Evolutionary conservation across 306 rosid genomes (phyloP), one percentile per base, ranked within the genome.

Genomic region (Rosa rugosa): DNA sequence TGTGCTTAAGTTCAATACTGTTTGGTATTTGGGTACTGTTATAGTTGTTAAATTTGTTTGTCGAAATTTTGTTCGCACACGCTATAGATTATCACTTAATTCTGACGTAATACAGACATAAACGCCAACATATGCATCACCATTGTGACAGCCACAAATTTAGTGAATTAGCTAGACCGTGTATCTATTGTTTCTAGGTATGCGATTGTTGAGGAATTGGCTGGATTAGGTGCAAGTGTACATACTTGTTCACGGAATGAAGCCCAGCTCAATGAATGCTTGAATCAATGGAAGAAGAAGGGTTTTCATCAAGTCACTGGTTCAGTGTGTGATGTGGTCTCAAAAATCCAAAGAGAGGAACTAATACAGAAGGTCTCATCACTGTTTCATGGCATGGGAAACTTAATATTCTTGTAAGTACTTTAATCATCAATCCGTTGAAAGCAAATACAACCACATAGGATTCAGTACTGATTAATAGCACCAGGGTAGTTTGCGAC

Each of bases 301-400:
- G 89, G 89, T 53, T 88, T 88, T 81, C 31, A 53, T 36, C 80
- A 38, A 31, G 89, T 93, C 77, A 83, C 81, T 79, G 98, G 91
- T 36, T 65, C 70, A 2, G 70, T 92, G 90, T 77, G 92, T 89
- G 83, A 88, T 85, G 62, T 77, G 62, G 63, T 78, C 65, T 72
- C 45, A 5, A 65, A 65, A 65, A 36, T 18, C 23, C 45, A 65
- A 4, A 6, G 70, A 65, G 45, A 36, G 70, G 70, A 34, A 23
- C 70, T 65, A 8, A 36, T 36, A 36, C 11, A 65, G 0, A 36
- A 8, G n/a, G 70, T 65, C 22, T 31, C 68, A 62, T 62, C 68
- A 4, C 16, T 59, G 34, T 59, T 59, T 11, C 14, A 59, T 23
- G 34, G 65, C 14, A 59, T 23, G 34, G 65, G 2, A 59, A 59